Conservation (phyloP, 768 basidiomycete genomes). For the Tricholoma sp. region DNA sequence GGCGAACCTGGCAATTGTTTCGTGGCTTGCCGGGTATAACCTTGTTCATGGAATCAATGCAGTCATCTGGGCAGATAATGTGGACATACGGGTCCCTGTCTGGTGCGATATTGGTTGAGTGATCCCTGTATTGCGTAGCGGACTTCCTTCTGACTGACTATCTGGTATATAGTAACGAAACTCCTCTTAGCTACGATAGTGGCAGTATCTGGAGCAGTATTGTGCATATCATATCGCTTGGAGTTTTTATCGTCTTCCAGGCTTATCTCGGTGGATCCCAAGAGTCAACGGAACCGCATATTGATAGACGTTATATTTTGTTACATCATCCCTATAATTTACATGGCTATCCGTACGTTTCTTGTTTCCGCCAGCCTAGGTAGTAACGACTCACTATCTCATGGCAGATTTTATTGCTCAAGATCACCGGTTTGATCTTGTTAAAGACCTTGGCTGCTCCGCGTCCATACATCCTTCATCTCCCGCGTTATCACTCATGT, state of each 20-base stretch:
- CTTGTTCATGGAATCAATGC: constrained; percentile 53
- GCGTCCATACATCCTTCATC: constrained; percentile 41
- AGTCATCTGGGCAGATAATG: constrained; percentile 56
- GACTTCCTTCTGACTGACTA: not conserved
- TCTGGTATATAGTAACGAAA: constrained; percentile 35
- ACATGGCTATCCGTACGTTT: constrained; percentile 55
- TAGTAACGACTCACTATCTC: not conserved
- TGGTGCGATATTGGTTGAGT: constrained; percentile 45
- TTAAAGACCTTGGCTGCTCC: constrained; percentile 52
- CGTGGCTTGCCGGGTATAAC: constrained; percentile 35
- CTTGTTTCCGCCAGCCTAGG: not conserved
- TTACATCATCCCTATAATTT: constrained; percentile 49
- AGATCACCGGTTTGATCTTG: constrained; percentile 59
- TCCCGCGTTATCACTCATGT: constrained; percentile 37
- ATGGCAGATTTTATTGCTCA: constrained; percentile 49
- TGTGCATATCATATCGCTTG: constrained; percentile 53
- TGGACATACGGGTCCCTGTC: constrained; percentile 36
- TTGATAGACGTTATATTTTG: constrained; percentile 46
- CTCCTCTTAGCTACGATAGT: constrained; percentile 45
- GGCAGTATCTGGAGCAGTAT: constrained; percentile 52
- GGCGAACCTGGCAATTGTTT: not conserved
- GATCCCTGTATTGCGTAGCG: not conserved
- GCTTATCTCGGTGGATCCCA: constrained; percentile 23
- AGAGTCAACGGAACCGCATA: constrained; percentile 33
- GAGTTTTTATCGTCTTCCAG: constrained; percentile 48